Evolutionary conservation across 306 rosid species (phyloP).

Genomic region (Lathyrus oleraceus): DNA sequence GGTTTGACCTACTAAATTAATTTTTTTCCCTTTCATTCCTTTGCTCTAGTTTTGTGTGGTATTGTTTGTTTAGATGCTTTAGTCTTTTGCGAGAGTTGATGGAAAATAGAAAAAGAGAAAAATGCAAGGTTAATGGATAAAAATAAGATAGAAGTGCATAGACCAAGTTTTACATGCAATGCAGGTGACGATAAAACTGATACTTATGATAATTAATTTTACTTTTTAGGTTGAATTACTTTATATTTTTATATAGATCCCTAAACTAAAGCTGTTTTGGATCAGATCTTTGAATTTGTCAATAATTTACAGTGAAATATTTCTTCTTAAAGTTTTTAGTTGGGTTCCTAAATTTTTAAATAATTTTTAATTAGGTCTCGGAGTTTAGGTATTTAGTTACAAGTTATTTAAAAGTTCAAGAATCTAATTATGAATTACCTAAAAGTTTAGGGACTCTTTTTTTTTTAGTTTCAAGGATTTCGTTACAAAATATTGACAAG

Average conservation of each 20-base stretch:
- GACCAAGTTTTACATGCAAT: constrained; percentile 18
- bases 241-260: not conserved
- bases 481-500: not conserved
- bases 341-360: not conserved
- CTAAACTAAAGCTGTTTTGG: not conserved
- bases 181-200: constrained; percentile 4
- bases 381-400: not conserved
- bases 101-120: constrained; percentile 8
- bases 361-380: not conserved
- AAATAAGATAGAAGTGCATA: not conserved
- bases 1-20: constrained; percentile 52
- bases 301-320: not conserved
- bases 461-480: not conserved
- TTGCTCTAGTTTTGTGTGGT: constrained; percentile 4
- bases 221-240: constrained; percentile 10
- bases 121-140: constrained; percentile 1
- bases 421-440: not conserved
- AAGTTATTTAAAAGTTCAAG: not conserved
- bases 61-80: constrained; percentile 25
- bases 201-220: constrained; percentile 9
- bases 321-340: not conserved
- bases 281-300: not conserved
- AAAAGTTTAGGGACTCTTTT: not conserved
- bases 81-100: constrained; percentile 13
- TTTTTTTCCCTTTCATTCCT: not conserved